Evolutionary conservation across 177 flowering plant species (phyloP).

Genomic region (Vitis hybrid): DNA sequence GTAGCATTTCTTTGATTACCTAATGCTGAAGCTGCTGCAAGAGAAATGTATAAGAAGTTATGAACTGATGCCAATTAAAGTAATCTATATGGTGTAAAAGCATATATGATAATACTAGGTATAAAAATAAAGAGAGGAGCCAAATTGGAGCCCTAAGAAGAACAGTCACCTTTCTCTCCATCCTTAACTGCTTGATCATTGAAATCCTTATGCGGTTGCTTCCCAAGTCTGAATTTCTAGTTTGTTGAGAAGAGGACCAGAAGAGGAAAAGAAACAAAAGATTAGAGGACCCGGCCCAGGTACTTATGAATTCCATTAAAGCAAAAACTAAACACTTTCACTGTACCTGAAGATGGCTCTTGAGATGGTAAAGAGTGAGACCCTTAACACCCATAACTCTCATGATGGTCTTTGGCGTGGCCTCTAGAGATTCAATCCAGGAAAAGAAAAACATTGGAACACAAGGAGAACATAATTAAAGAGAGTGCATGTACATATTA

Average conservation of each 20-base stretch:
- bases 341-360: conserved; percentile 97
- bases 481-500: not conserved
- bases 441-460: not conserved
- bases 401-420: conserved; percentile 98
- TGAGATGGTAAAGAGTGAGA: conserved; percentile 97
- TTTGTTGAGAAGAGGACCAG: not conserved
- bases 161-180: conserved; percentile 51
- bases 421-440: conserved; percentile 53
- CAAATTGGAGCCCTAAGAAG: not conserved
- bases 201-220: conserved; percentile 98
- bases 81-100: not conserved
- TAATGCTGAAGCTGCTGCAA: conserved; percentile 50
- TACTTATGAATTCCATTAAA: not conserved
- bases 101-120: not conserved
- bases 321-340: conserved; percentile 1
- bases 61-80: not conserved
- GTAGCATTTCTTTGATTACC: conserved; percentile 76
- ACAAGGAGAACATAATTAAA: not conserved
- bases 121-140: too few species aligned
- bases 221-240: conserved; percentile 98
- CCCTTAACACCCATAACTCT: conserved; percentile 99
- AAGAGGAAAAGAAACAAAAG: conserved; percentile 5
- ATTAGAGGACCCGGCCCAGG: not conserved
- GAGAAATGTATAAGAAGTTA: not conserved
- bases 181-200: conserved; percentile 89